Conservation (phyloP, 768 basidiomycete species). For the Xanthoconium stramineum region DNA sequence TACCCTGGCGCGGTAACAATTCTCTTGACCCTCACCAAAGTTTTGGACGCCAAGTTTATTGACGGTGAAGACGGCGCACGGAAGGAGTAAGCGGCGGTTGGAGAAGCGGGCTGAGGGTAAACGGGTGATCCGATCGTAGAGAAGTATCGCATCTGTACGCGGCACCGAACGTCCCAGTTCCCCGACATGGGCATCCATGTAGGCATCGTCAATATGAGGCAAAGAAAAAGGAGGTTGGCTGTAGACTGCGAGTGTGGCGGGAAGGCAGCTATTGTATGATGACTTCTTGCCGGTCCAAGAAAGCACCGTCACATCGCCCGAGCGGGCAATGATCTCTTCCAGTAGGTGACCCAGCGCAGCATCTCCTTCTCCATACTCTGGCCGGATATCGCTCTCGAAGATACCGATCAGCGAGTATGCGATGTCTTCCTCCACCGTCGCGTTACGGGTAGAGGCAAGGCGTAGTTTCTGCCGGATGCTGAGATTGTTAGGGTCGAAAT, state of each 20-base stretch:
- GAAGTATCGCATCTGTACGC: no score
- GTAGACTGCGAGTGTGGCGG: neutral
- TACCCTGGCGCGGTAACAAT: neutral
- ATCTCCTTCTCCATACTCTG: slow-evolving; percentile 5
- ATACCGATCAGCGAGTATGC: slow-evolving; percentile 11
- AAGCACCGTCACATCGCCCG: slow-evolving; percentile 5
- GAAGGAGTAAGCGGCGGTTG: slow-evolving; percentile 1
- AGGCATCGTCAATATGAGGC: neutral
- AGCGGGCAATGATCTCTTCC: slow-evolving; percentile 11
- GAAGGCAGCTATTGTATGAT: slow-evolving; percentile 14
- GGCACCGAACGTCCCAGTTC: neutral
- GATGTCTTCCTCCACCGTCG: slow-evolving; percentile 8
- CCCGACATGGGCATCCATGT: neutral
- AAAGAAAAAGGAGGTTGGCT: neutral
- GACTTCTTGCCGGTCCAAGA: slow-evolving; percentile 12
- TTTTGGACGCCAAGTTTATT: neutral
- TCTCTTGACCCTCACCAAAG: neutral
- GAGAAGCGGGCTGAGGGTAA: neutral
- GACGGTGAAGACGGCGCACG: slow-evolving; percentile 1
- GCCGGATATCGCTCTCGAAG: neutral
- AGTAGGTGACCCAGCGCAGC: slow-evolving; percentile 9
- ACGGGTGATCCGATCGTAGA: neutral
- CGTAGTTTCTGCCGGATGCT: slow-evolving; percentile 8
- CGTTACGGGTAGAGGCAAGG: slow-evolving; percentile 7
- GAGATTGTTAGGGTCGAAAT: slow-evolving; percentile 8